These are phyloP conservation scores for Mycena alexandri DNA, from an alignment of 768 basidiomycete species.

Conservation along the genomic window DNA sequence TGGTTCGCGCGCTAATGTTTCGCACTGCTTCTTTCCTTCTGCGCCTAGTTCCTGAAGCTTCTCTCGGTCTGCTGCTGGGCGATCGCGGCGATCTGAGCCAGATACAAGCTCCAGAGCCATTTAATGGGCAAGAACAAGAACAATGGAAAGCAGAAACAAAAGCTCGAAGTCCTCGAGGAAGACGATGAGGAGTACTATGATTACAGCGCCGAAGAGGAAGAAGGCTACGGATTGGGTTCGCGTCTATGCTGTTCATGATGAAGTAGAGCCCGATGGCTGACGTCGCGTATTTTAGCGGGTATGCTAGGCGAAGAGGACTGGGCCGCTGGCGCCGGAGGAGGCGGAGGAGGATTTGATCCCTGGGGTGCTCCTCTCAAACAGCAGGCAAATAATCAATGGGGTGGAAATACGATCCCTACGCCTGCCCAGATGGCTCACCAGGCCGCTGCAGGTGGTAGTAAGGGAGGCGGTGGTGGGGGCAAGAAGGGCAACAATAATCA, in stretches of 20 bases:
- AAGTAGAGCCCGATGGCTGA: conserved; percentile 3
- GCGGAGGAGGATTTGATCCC: conserved; percentile 9
- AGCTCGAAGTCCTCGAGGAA: conserved; percentile 34
- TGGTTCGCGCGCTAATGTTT: conserved; percentile 24
- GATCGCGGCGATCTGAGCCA: conserved; percentile 27
- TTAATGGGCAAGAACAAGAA: conserved; percentile 35
- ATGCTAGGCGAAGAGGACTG: conserved; percentile 24
- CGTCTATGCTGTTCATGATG: not conserved
- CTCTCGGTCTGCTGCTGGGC: conserved; percentile 7
- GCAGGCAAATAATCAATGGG: conserved; percentile 14
- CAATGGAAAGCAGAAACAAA: conserved; percentile 36
- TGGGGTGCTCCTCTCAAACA: conserved; percentile 22
- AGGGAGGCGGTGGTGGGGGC: conserved; percentile 1
- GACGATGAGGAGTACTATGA: conserved; percentile 35
- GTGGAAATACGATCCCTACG: conserved; percentile 25
- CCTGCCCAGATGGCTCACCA: conserved; percentile 34
- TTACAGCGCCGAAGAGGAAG: conserved; percentile 33
- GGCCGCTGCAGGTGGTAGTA: conserved; percentile 17
- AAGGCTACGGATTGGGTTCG: conserved; percentile 27
- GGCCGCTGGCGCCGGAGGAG: conserved; percentile 21
- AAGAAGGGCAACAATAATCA: conserved; percentile 15
- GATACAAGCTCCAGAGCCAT: no score
- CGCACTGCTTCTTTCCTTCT: conserved; percentile 14
- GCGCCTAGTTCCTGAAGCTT: no score
- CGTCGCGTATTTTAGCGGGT: conserved; percentile 21